Percentiles rank a stretch among this genome's conserved stretches.
Evolutionary conservation across 305 asterid species (phyloP).

Genomic region (Fraxinus angustifolia): DNA sequence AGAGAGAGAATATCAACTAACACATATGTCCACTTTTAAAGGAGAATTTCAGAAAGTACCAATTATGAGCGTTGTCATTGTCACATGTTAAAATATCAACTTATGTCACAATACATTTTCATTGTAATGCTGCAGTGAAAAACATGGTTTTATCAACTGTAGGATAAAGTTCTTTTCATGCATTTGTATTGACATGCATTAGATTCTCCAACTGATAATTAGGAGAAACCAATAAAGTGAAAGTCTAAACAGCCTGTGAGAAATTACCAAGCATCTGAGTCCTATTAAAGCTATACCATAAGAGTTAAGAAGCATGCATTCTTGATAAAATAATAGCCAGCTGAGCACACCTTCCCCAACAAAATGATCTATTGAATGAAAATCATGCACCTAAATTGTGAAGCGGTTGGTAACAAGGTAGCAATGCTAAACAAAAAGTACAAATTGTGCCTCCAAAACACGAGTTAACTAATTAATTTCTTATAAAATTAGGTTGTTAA

Average conservation of each 20-base stretch:
- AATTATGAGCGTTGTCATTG: not conserved
- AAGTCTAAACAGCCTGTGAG: not conserved
- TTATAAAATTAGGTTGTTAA: not conserved
- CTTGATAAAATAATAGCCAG: not conserved
- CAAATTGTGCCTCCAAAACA: not conserved
- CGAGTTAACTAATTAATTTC: not conserved
- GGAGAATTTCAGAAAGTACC: not conserved
- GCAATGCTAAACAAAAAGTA: not conserved
- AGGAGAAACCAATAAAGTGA: not conserved
- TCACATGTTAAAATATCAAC: not conserved
- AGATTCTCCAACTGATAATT: not conserved
- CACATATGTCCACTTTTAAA: not conserved
- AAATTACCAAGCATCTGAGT: not conserved
- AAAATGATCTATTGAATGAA: not conserved
- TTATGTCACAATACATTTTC: not conserved
- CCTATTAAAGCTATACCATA: not conserved
- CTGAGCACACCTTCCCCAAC: not conserved
- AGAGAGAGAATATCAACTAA: not conserved
- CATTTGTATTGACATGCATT: not conserved
- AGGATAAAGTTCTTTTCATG: not conserved
- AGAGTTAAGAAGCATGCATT: not conserved
- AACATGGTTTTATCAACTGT: not conserved
- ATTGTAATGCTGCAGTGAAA: not conserved
- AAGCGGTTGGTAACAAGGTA: not conserved
- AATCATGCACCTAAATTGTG: not conserved